These are phyloP conservation scores for Cryptomeria japonica DNA, from an alignment of 75 land plant genomes.

Conservation along the genomic window DNA sequence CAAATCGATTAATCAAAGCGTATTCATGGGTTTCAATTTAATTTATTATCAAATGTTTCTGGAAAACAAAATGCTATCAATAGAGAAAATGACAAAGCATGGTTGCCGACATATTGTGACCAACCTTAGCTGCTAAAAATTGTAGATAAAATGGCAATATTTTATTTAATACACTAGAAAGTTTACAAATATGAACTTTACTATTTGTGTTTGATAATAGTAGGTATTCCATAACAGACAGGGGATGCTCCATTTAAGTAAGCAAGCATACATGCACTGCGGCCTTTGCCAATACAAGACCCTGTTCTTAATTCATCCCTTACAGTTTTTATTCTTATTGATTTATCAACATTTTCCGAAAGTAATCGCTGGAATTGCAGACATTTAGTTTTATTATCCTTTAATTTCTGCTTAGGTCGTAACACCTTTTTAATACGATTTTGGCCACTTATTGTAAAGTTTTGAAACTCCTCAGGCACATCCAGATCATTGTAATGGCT, in stretches of 20 bases:
- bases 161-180: neutral
- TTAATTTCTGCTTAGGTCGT: neutral
- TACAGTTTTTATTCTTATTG: neutral
- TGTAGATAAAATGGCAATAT: neutral
- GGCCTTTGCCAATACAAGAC: slow-evolving; percentile 61
- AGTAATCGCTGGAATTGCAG: neutral
- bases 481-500: neutral
- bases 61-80: neutral
- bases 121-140: neutral
- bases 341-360: neutral
- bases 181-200: neutral
- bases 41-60: too few relatives aligned
- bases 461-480: neutral
- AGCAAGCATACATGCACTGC: slow-evolving; percentile 69
- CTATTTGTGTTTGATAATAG: slow-evolving; percentile 48
- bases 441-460: neutral
- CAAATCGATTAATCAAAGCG: too few relatives aligned
- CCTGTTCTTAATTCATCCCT: slow-evolving; percentile 31
- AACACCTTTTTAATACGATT: neutral
- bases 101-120: neutral
- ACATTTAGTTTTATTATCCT: neutral
- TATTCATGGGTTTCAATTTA: too few relatives aligned
- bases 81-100: neutral
- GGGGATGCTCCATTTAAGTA: slow-evolving; percentile 86
- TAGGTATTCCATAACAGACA: slow-evolving; percentile 94